A percentile compares a stretch with the other conserved stretches of the same genome.
Evolutionary conservation across 2,329 filamentous ascomycete species (phyloP).

Genomic region (Seiridium unicorne): DNA sequence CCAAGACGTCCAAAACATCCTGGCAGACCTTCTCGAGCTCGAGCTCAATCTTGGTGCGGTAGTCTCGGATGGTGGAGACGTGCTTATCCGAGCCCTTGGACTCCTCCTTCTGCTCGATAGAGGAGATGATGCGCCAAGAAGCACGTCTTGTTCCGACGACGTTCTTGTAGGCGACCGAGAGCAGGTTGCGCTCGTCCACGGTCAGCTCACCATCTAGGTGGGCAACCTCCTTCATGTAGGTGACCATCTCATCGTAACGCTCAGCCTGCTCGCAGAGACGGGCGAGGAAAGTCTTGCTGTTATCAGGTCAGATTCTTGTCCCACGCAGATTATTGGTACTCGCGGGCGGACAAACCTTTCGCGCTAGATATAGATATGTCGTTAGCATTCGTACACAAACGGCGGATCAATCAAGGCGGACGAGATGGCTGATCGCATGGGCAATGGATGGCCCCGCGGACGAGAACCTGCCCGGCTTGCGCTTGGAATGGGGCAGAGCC

Average conservation of each 20-base stretch:
- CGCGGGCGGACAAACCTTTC: conserved; percentile 57
- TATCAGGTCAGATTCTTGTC: conserved; percentile 4
- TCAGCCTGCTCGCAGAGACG: conserved; percentile 99
- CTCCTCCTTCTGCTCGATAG: conserved; percentile 99
- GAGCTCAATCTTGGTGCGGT: conserved; percentile 96
- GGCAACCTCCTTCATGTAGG: conserved; percentile 99
- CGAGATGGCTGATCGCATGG: conserved; percentile 14
- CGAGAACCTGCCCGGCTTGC: neutral
- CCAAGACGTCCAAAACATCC: conserved; percentile 93
- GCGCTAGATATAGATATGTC: conserved; percentile 49
- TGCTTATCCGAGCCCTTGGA: conserved; percentile 97
- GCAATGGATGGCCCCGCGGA: neutral
- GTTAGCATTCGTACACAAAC: conserved; percentile 18
- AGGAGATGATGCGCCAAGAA: conserved; percentile 99
- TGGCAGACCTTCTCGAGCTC: conserved; percentile 98
- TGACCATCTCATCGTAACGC: conserved; percentile 99
- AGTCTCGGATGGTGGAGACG: conserved; percentile 89
- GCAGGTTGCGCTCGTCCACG: conserved; percentile 97
- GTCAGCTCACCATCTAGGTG: conserved; percentile 79
- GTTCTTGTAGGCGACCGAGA: conserved; percentile 99
- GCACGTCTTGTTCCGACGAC: conserved; percentile 97
- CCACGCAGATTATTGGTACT: conserved; percentile 11
- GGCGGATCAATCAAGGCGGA: conserved; percentile 24
- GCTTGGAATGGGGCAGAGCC: neutral
- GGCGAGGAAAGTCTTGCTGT: conserved; percentile 99